Base-by-base conservation (phyloP, 169 alveolate species). In the Ophryocystis elektroscirrha region DNA sequence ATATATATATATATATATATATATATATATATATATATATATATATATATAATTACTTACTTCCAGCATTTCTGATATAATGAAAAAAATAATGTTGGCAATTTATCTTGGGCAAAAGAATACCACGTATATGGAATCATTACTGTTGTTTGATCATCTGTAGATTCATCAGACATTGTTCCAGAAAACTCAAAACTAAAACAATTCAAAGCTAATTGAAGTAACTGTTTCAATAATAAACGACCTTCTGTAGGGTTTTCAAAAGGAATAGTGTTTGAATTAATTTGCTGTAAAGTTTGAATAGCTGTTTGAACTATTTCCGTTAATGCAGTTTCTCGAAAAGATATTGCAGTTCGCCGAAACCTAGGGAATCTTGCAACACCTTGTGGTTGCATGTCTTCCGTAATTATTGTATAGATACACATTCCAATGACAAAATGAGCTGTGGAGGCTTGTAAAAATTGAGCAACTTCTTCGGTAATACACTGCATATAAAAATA, bases 371-470 rank as follows among this genome's bases (percentile, higher is more conserved):
- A n/a, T 48, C 61, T 63, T 15, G 62, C 63, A 18, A 82, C 83
- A 63, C 74, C 65, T 28, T 71, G 81, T 0, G 79, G 78, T 58
- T 70, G 81, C 81, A 68, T 70, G 39, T 68, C 84, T 50, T 73
- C 81, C 12, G 85, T 80, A 29, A 84, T 53, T 56, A 78, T 84
- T 0, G 88, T 65, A 67, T 78, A 76, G 5, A 84, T 84, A 68
- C 79, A 69, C 26, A 84, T 65, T 4, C 91, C 92, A 25, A 84
- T 74, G n/a, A 81, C 85, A 89, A 90, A 84, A 51, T 84, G 94
- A 41, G 73, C 71, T 27, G 87, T 78, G 12, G 85, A 61, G 18
- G 91, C 85, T 29, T 71, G 59, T 44, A 83, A 60, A 64, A 83
- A 71, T 61, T 61, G 67, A 16, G 59, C 44, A 18, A 66, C 75